Evolutionary conservation across 208 protist genomes (phyloP), one percentile per base, ranked within the genome.

Genomic region (Wallacemonas collosoma): DNA sequence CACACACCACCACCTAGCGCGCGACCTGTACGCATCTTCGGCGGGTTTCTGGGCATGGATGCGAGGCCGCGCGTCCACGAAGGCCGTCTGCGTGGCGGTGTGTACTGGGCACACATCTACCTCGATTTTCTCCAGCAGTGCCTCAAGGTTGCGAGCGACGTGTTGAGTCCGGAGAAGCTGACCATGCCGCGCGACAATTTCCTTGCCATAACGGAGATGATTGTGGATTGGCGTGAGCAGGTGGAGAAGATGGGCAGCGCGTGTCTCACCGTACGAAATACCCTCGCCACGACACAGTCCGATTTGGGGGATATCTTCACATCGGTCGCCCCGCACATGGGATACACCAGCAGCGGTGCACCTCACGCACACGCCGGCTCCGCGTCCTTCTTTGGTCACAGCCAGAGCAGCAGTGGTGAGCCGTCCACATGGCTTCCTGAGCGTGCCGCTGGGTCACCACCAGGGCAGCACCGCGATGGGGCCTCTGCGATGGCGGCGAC

Each of bases 81-180:
- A 6, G 48, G 56, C 36, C 73, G 71, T 35, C 61, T 88, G 38
- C 76, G 70, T 69, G 85, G 85, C n/a, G 67, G 76, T 39, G 47
- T 90, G 17, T 79, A 86, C 68, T 90, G 85, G 85, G 39, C 60
- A 6, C 81, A 83, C n/a, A 44, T 87, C 40, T 74, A 66, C 51
- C 71, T 87, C 54, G 55, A 77, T 47, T 64, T 90, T 11, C 39
- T 90, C 9, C 73, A 72, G 39, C 71, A 82, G 53, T 79, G 78
- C 64, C 71, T 90, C 3, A 72, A 86, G 67, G 63, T 44, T 15
- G 65, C 83, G 43, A 72, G 68, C 39, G 63, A 68, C 8, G 55
- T 90, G 1, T 39, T 90, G 14, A 81, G 68, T 57, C 78, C 80
- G 38, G 60, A 51, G n/a, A 51, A 45, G 8, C 8, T 51, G 8